These are phyloP conservation scores for Geosiphon pyriformis DNA, from an alignment of 192 early-diverging fungal species.

Conservation along the genomic window DNA sequence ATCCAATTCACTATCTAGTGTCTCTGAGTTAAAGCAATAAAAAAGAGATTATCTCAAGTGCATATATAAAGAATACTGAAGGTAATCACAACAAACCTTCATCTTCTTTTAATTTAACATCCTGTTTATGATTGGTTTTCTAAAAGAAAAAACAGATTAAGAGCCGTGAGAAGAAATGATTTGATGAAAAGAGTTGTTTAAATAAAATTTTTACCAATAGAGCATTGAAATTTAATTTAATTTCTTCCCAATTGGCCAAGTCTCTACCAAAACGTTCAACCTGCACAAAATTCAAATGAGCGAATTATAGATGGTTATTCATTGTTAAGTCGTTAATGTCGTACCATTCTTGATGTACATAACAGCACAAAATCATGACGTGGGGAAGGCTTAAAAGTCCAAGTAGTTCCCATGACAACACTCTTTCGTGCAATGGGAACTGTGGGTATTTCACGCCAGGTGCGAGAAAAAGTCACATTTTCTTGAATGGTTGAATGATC, in stretches of 20 bases:
- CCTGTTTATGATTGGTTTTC: neutral
- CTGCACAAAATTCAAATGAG: constrained; percentile 16
- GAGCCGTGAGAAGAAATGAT: neutral
- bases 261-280: constrained; percentile 85
- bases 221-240: constrained; percentile 48
- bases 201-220: constrained; percentile 8
- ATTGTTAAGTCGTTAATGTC: no score
- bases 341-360: constrained; percentile 72
- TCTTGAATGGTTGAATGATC: constrained; percentile 27
- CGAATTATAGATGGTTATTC: no score
- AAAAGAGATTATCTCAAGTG: no score
- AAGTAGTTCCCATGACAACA: constrained; percentile 89
- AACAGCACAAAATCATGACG: constrained; percentile 58
- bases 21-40: no score
- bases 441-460: constrained; percentile 55
- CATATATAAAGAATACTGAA: no score
- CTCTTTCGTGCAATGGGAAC: constrained; percentile 76
- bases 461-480: constrained; percentile 22
- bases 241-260: constrained; percentile 73
- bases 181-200: neutral
- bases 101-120: neutral
- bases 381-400: constrained; percentile 70
- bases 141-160: neutral
- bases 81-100: no score
- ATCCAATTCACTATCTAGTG: constrained; percentile 31